Percentiles rank a stretch among this genome's conserved stretches.
These are phyloP conservation scores for Vanrija sp. DNA, from an alignment of 1,284 basidiomycete species.

Conservation along the genomic window DNA sequence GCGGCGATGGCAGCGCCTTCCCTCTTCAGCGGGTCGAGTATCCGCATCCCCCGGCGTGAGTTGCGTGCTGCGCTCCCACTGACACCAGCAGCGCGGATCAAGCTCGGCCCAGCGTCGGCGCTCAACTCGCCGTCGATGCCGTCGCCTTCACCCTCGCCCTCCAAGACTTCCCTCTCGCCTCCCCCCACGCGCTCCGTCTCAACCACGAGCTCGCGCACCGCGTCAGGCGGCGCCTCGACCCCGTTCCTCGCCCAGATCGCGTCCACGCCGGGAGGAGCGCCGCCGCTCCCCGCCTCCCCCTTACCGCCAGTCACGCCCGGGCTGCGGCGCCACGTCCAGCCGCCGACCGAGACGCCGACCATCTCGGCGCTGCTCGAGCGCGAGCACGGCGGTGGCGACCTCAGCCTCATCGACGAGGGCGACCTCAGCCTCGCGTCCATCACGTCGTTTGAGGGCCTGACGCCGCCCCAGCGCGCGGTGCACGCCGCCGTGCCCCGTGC, in stretches of 20 bases:
- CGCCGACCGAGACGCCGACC: slow-evolving; percentile 7
- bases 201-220: neutral
- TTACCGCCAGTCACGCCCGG: neutral
- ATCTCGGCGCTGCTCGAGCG: slow-evolving; percentile 7
- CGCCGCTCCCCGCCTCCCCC: neutral
- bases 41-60: neutral
- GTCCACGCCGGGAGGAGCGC: neutral
- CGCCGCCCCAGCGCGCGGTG: slow-evolving; percentile 3
- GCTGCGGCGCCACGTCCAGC: neutral
- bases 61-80: neutral
- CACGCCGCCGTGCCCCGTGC: neutral
- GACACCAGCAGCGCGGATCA: neutral
- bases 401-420: slow-evolving; percentile 4
- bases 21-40: neutral
- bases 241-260: neutral
- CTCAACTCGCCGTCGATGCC: neutral
- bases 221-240: neutral
- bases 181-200: neutral
- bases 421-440: slow-evolving; percentile 11
- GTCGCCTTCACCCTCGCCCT: neutral
- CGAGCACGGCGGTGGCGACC: neutral
- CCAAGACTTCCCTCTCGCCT: neutral
- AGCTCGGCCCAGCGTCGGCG: neutral
- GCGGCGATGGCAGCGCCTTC: neutral
- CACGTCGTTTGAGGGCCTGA: slow-evolving; percentile 9